Evolutionary conservation across 805 yeast species (phyloP).

Genomic region (Monosporozyma aerobia): DNA sequence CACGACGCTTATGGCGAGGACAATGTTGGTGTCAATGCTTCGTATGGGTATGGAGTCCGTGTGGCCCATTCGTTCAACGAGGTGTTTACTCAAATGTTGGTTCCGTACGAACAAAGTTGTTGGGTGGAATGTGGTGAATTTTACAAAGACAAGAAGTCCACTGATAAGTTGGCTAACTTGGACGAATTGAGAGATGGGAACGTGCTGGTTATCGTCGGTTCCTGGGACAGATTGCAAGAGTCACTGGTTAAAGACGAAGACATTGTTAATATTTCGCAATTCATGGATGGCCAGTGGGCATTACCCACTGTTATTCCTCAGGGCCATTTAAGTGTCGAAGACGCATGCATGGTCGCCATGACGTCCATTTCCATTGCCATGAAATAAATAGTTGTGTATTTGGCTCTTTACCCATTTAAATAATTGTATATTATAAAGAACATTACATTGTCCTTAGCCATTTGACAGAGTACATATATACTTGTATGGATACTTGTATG

Average conservation of each 20-base stretch:
- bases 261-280: slow-evolving; percentile 44
- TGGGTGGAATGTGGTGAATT: slow-evolving; percentile 63
- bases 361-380: neutral
- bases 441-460: no score
- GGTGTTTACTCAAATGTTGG: slow-evolving; percentile 56
- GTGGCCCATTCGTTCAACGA: slow-evolving; percentile 50
- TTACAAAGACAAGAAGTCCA: slow-evolving; percentile 20
- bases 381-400: neutral
- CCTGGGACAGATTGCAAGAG: slow-evolving; percentile 45
- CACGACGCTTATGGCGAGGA: slow-evolving; percentile 52
- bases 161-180: slow-evolving; percentile 18
- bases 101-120: slow-evolving; percentile 48
- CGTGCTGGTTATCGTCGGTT: slow-evolving; percentile 53
- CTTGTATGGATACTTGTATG: no score
- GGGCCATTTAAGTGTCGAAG: slow-evolving; percentile 47
- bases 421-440: neutral
- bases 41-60: slow-evolving; percentile 70
- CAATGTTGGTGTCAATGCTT: slow-evolving; percentile 44
- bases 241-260: slow-evolving; percentile 46
- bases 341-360: slow-evolving; percentile 22
- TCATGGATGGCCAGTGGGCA: slow-evolving; percentile 56
- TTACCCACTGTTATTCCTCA: slow-evolving; percentile 44
- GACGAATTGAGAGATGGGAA: slow-evolving; percentile 26
- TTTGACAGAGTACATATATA: no score
- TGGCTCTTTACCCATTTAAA: neutral